Conservation (phyloP, 2,329 filamentous ascomycete species). For the Pestalotiopsis sp. region DNA sequence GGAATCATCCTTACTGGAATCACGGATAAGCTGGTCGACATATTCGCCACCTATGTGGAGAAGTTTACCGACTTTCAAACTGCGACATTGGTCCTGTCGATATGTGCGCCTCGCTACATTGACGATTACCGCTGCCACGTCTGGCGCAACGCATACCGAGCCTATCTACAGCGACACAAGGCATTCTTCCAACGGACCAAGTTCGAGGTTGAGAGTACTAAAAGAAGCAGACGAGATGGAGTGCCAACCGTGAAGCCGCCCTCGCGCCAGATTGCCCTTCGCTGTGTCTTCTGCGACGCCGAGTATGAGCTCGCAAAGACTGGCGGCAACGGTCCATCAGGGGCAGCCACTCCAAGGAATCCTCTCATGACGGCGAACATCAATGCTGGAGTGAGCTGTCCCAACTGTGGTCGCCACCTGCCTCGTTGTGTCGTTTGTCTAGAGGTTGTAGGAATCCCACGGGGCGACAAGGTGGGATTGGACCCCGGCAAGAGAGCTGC, state of each 20-base stretch:
- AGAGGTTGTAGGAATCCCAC: constrained; percentile 66
- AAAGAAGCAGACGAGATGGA: constrained; percentile 67
- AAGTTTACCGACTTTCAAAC: constrained; percentile 81
- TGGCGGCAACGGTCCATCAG: constrained; percentile 11
- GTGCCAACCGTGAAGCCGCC: constrained; percentile 65
- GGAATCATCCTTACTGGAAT: constrained; percentile 80
- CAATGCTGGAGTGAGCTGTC: constrained; percentile 65
- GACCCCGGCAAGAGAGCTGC: constrained; percentile 50
- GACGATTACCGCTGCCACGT: constrained; percentile 74
- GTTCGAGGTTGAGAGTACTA: constrained; percentile 77
- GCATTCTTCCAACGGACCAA: constrained; percentile 75
- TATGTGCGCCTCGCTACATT: constrained; percentile 75
- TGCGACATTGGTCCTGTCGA: constrained; percentile 73
- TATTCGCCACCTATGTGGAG: constrained; percentile 75
- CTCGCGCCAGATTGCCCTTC: constrained; percentile 71
- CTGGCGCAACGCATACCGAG: constrained; percentile 74
- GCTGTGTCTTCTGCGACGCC: constrained; percentile 76
- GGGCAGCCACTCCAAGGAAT: constrained; percentile 39
- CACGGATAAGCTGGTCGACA: constrained; percentile 70
- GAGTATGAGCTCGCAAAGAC: constrained; percentile 52
- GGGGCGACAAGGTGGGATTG: constrained; percentile 59
- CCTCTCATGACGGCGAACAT: constrained; percentile 61
- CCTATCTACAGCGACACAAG: constrained; percentile 73
- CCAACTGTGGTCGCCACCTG: constrained; percentile 67
- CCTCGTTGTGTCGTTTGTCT: constrained; percentile 70